Percentiles rank a stretch among this genome's conserved stretches.
phyloP scores from a whole-genome alignment of 371 early-diverging fungal genomes.

The Rhizopus microsporus region DNA sequence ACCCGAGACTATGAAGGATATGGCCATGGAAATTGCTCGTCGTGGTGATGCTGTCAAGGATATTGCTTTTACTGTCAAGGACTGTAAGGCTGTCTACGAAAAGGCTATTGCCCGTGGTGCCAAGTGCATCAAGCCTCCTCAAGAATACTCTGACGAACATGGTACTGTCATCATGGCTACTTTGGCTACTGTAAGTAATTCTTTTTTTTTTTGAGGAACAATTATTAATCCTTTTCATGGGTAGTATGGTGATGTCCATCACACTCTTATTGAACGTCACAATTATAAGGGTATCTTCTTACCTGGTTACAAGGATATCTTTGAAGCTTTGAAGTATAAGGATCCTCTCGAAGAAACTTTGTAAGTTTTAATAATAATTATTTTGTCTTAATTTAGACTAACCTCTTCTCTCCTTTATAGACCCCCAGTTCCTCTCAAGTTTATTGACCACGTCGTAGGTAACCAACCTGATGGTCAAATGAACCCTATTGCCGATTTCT shows the following conservation, averaged over 20 bases:
- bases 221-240: not conserved
- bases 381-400: not conserved
- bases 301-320: conserved; percentile 70
- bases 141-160: conserved; percentile 78
- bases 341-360: conserved; percentile 68
- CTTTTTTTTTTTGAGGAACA: not conserved
- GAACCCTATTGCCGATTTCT: conserved; percentile 81
- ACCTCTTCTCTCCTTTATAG: conserved; percentile 14
- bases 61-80: conserved; percentile 92
- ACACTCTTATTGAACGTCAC: conserved; percentile 89
- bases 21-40: conserved; percentile 71
- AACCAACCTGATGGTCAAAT: conserved; percentile 95
- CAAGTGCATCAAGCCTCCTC: conserved; percentile 79
- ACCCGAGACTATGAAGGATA: conserved; percentile 72
- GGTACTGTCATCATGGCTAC: conserved; percentile 93
- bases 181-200: conserved; percentile 70
- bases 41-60: conserved; percentile 97
- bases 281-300: conserved; percentile 87
- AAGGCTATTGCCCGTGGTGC: conserved; percentile 90
- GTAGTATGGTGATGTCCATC: conserved; percentile 89
- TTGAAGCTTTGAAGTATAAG: conserved; percentile 37
- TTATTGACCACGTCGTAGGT: conserved; percentile 93
- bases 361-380: conserved; percentile 23
- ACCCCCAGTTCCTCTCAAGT: conserved; percentile 66
- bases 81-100: conserved; percentile 76